These are phyloP conservation scores for Amanita polypyramis DNA, from an alignment of 768 basidiomycete species.

Conservation along the genomic window DNA sequence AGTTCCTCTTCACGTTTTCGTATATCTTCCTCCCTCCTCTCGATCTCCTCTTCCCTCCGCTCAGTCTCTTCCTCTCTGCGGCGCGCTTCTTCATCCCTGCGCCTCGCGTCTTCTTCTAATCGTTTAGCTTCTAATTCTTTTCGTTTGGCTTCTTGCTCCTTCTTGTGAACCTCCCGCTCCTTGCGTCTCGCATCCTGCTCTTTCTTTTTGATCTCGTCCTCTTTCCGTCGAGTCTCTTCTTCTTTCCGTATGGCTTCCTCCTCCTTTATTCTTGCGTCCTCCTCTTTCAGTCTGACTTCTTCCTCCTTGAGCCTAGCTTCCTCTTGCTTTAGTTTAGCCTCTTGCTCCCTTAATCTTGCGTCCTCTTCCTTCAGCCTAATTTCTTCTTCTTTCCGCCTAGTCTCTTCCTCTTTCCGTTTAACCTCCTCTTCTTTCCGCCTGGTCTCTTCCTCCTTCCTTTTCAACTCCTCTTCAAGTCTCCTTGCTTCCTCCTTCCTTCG, in stretches of 20 bases:
- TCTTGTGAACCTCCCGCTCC: slow-evolving; percentile 14
- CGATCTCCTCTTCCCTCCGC: slow-evolving; percentile 8
- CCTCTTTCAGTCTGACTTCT: slow-evolving; percentile 11
- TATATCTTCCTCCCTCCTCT: slow-evolving; percentile 9
- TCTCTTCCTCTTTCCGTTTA: slow-evolving; percentile 17
- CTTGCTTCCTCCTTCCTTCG: slow-evolving; percentile 14
- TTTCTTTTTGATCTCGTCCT: slow-evolving; percentile 17
- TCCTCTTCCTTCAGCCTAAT: slow-evolving; percentile 15
- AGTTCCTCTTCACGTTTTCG: slow-evolving; percentile 6
- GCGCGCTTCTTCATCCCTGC: slow-evolving; percentile 10
- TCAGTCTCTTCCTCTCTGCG: slow-evolving; percentile 4
- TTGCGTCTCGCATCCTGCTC: slow-evolving; percentile 13
- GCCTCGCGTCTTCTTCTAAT: slow-evolving; percentile 12
- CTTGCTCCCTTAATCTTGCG: slow-evolving; percentile 5
- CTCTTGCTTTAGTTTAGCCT: slow-evolving; percentile 10
- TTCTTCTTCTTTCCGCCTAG: slow-evolving; percentile 12
- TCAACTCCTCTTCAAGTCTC: slow-evolving; percentile 12
- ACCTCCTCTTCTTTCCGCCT: slow-evolving; percentile 14
- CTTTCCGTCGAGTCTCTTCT: slow-evolving; percentile 24
- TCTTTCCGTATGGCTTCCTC: slow-evolving; percentile 23
- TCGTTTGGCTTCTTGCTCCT: slow-evolving; percentile 14
- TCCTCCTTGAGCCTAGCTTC: slow-evolving; percentile 5
- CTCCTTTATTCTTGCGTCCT: slow-evolving; percentile 15
- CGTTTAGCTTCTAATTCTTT: slow-evolving; percentile 4
- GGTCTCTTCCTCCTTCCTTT: slow-evolving; percentile 17